Evolutionary conservation across 129 eudicot genomes (phyloP), one percentile per base, ranked within the genome.

Genomic region (Silybum marianum): DNA sequence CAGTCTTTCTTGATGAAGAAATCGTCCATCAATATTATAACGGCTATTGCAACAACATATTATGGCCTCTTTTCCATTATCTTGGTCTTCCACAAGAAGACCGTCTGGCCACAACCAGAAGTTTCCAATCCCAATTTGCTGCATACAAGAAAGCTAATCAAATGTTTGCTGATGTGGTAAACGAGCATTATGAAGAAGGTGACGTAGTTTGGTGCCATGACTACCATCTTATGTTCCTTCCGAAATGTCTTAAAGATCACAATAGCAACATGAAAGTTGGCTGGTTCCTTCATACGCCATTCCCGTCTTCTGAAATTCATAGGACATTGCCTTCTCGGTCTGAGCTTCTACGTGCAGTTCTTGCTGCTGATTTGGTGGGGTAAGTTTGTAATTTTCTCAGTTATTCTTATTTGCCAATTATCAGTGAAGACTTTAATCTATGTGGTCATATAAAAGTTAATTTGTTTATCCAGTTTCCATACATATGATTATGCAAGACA

Each of bases 171-270:
- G 94, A 90, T 69, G 97, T 93, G 73, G 98, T 93, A 10, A 84
- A 88, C 9, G 72, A 82, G 83, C 94, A 93, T 74, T 93, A 93
- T 73, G 87, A 88, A 79, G 97, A 91, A 81, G 98, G 98, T 73
- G 98, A 93, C 75, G 91, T 93, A 21, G 97, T 93, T 70, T 93
- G 98, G 98, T 93, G 98, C 76, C 98, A 93, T 42, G 98, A 93
- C 76, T 93, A 91, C 85, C 98, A 93, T 82, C 94, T 93, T 46
- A 93, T 93, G 98, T 93, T 91, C 78, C 96, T 93, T 13, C 98
- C 98, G n/a, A 79, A 90, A 71, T 93, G 85, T 81, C 88, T 93
- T 0, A 93, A 93, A 81, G 88, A 84, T 22, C 78, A 83, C 32
- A 90, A 93, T 80, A 80, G 80, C 48, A 81, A 90, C 66, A 93